Base-by-base conservation (phyloP, 1,284 basidiomycete genomes). In the Malassezia sympodialis region DNA sequence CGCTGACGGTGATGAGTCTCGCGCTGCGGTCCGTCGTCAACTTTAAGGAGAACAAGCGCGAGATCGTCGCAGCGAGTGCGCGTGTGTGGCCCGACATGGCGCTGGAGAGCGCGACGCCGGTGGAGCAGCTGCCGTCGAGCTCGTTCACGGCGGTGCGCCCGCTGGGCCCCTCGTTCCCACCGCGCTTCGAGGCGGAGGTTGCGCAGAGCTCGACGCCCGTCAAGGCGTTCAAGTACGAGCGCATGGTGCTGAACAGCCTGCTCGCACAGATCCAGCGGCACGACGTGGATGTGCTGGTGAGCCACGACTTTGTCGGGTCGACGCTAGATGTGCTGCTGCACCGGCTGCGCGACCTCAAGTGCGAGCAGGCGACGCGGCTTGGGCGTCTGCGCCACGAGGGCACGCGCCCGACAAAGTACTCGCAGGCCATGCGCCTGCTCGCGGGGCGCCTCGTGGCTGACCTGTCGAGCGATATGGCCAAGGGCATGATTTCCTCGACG, bases 211-310 rank as follows among this genome's bases (percentile, higher is more conserved):
- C 59, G 82, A 85, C 86, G 15, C 78, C 81, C 43, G 86, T 96
- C 67, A 81, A 83, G 17, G 81, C 88, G 0, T 82, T 88, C 55
- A 70, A 72, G 56, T 72, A 69, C 61, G 93, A 98, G 74, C 83
- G 88, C 17, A 84, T 85, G 77, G 79, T 96, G 14, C 81, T 98
- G 15, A 90, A 84, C 67, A 84, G 81, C 55, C 78, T 96, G 6
- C 80, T 98, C 3, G 90, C 83, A 41, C 83, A 85, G 7, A 81
- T 96, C 30, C 82, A 87, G 71, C 85, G 85, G 67, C 81, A 87
- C 24, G 94, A 98, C 70, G 91, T 94, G 0, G 94, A 99, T 72
- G 83, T 96, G 30, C 84, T 98, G 48, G 81, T 98, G 28, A 90
- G 93, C 0, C 90, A 96, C 72, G 90, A 96, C 56, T 93, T 99